These are phyloP conservation scores for Ophiostoma himal-ulmi DNA, from an alignment of 2,329 filamentous ascomycete genomes.

Conservation along the genomic window DNA sequence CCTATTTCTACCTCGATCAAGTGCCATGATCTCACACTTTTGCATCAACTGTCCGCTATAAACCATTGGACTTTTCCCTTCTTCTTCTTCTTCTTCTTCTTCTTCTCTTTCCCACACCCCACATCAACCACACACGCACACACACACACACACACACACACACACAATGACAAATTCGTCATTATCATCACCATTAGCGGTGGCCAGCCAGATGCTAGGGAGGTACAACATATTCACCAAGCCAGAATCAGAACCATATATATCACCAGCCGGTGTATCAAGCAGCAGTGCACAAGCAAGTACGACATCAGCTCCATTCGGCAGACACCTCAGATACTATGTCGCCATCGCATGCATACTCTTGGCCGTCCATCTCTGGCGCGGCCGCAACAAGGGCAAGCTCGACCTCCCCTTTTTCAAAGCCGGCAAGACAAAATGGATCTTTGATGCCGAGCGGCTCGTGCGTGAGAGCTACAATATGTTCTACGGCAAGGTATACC, in stretches of 20 bases:
- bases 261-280: slow-evolving; percentile 27
- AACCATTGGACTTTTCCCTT: background rate
- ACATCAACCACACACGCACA: background rate
- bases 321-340: slow-evolving; percentile 39
- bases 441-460: slow-evolving; percentile 44
- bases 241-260: slow-evolving; percentile 28
- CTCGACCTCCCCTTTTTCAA: slow-evolving; percentile 42
- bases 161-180: slow-evolving; percentile 28
- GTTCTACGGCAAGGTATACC: slow-evolving; percentile 47
- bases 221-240: slow-evolving; percentile 27
- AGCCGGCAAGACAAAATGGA: slow-evolving; percentile 45
- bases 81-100: background rate
- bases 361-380: slow-evolving; percentile 38
- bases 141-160: background rate
- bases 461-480: slow-evolving; percentile 45
- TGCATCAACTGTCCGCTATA: background rate
- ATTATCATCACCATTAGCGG: slow-evolving; percentile 8
- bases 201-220: slow-evolving; percentile 23
- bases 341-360: slow-evolving; percentile 36
- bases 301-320: slow-evolving; percentile 25
- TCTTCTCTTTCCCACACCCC: background rate
- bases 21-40: background rate
- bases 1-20: background rate
- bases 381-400: slow-evolving; percentile 31
- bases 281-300: slow-evolving; percentile 18